Evolutionary conservation across 257 asterid genomes (phyloP).

Genomic region (Asclepias syriaca): DNA sequence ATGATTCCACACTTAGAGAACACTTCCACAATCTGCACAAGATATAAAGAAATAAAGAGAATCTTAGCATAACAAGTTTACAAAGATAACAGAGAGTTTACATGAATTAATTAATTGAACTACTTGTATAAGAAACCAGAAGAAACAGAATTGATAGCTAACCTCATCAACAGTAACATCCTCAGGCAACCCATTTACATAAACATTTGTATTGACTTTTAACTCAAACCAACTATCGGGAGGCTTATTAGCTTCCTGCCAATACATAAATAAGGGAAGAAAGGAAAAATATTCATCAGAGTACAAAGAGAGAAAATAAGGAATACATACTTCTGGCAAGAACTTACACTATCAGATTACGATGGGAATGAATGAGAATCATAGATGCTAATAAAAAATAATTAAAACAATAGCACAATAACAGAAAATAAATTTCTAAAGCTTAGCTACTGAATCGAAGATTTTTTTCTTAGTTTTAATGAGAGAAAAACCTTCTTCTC

Average conservation of each 20-base stretch:
- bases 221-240: slow-evolving; percentile 96
- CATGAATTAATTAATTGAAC: not conserved
- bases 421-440: not conserved
- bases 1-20: slow-evolving; percentile 93
- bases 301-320: not conserved
- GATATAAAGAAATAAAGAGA: slow-evolving; percentile 10
- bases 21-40: slow-evolving; percentile 72
- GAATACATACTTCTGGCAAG: not conserved
- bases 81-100: slow-evolving; percentile 6
- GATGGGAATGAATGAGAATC: not conserved
- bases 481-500: slow-evolving; percentile 65
- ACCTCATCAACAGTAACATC: slow-evolving; percentile 92
- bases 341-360: not conserved
- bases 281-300: not conserved
- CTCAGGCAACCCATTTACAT: slow-evolving; percentile 89
- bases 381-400: not conserved
- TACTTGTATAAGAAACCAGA: slow-evolving; percentile 8
- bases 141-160: slow-evolving; percentile 26
- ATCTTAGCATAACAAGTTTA: slow-evolving; percentile 6
- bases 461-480: not conserved
- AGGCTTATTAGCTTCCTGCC: slow-evolving; percentile 90
- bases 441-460: not conserved
- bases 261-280: slow-evolving; percentile 1
- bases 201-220: slow-evolving; percentile 96
- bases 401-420: not conserved